Evolutionary conservation across 768 basidiomycete species (phyloP), one percentile per base, ranked within the genome.

Genomic region (Tubosaeta sp.): DNA sequence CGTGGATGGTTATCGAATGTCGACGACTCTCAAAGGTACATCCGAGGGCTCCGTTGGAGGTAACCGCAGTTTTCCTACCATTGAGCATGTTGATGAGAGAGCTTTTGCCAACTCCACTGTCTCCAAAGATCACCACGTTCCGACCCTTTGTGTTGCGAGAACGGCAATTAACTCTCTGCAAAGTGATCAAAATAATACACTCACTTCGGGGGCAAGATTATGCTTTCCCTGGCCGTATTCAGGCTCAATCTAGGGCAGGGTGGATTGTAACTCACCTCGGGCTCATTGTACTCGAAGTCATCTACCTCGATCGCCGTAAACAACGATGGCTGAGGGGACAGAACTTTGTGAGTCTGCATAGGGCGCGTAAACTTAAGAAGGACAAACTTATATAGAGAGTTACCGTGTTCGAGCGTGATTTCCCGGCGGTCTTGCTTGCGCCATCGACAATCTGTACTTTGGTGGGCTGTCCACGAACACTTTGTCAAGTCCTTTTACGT

Each of bases 111-210:
- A 69, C 54, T 14, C 75, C 75, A 3, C 68, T 67, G 39, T 76
- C 73, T 1, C 76, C 75, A 36, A 76, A 77, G 19, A 76, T 40
- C 14, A 76, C 62, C n/a, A 76, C 44, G 45, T 76, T 76, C 24
- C 53, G 61, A 24, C 16, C 19, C 30, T 51, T 52, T 4, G 25
- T 24, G 16, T 32, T 9, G 58, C 60, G 35, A 49, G 32, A 43
- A 16, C 4, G 19, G 12, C 34, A 16, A 25, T 60, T 14, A 32
- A 31, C 11, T 38, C 27, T 3, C 13, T 22, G 9, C 14, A 40
- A 35, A 18, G 4, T 16, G 22, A 38, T n/a, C 1, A 10, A 11
- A 30, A 47, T 5, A 11, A 30, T 10, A n/a, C 14, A 39, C 57
- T 47, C 14, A 67, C 62, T 51, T 59, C 46, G 40, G 11, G 30